These are phyloP conservation scores for Lizonia empirigonia DNA, from an alignment of 2,329 filamentous ascomycete genomes.

Conservation along the genomic window DNA sequence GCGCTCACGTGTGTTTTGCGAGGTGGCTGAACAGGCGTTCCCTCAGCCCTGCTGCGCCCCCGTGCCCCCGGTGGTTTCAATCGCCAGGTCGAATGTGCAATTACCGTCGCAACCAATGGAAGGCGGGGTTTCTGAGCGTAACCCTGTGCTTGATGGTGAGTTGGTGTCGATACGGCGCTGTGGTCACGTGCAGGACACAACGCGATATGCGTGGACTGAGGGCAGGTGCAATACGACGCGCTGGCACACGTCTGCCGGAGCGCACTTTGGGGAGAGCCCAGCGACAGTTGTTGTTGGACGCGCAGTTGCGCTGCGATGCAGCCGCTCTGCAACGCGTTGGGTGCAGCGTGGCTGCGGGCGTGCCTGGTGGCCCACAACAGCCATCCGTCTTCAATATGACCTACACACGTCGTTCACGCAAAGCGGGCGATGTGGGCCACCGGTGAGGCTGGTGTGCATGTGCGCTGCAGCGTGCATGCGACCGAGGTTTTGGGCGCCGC, in stretches of 20 bases:
- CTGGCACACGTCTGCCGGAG: neutral
- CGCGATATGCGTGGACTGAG: too few relatives aligned
- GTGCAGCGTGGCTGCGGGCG: constrained; percentile 10
- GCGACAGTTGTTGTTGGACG: constrained; percentile 1
- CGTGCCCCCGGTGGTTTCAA: neutral
- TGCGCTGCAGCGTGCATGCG: constrained; percentile 19
- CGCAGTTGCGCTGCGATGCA: constrained; percentile 3
- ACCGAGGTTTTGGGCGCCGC: constrained; percentile 7
- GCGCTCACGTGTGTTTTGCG: constrained; percentile 5
- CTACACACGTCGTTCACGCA: constrained; percentile 2
- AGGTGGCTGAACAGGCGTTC: constrained; percentile 21
- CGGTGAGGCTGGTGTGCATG: constrained; percentile 39
- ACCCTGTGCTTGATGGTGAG: constrained; percentile 23
- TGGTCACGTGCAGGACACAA: too few relatives aligned
- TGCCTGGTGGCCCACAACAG: constrained; percentile 3
- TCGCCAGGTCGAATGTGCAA: neutral
- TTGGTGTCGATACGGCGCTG: neutral
- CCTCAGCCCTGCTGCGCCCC: constrained; percentile 20
- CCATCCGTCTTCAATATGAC: neutral
- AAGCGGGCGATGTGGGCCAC: constrained; percentile 15
- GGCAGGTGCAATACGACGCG: constrained; percentile 3
- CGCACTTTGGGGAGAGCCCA: neutral
- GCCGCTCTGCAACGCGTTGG: neutral
- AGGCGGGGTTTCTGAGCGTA: constrained; percentile 33
- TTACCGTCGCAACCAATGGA: constrained; percentile 24